Percentiles rank a stretch among this genome's conserved stretches.
These are phyloP conservation scores for Hippophae rhamnoides DNA, from an alignment of 306 rosid species.

Conservation along the genomic window DNA sequence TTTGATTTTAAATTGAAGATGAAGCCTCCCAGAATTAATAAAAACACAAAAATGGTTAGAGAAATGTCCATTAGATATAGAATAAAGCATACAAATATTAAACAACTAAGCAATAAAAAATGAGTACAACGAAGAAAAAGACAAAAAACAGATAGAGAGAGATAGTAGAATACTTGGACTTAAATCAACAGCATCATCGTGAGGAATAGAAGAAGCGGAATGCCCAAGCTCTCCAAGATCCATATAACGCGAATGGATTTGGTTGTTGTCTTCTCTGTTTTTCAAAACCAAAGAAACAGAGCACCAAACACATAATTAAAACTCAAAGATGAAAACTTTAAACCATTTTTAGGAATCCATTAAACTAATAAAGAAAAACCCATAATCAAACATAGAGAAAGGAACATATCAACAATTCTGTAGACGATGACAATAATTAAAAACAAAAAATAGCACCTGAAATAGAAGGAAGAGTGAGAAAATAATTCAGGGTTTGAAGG, in stretches of 20 bases:
- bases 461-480: constrained; percentile 41
- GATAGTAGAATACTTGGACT: constrained; percentile 46
- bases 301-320: not conserved
- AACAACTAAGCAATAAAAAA: too few species aligned
- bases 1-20: constrained; percentile 48
- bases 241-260: constrained; percentile 44
- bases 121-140: too few species aligned
- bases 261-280: constrained; percentile 51
- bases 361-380: not conserved
- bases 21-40: constrained; percentile 34
- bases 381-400: not conserved
- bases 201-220: constrained; percentile 48
- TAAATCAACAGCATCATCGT: constrained; percentile 66
- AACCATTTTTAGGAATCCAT: not conserved
- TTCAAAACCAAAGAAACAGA: constrained; percentile 22
- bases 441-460: constrained; percentile 27
- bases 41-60: constrained; percentile 8
- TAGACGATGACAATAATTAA: not conserved
- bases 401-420: not conserved
- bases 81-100: not conserved
- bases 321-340: not conserved
- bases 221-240: constrained; percentile 65
- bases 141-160: constrained; percentile 1
- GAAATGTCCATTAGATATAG: not conserved
- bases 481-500: constrained; percentile 41